These are phyloP conservation scores for Fusarium odoratissimum DNA, from an alignment of 2,329 filamentous ascomycete genomes.

Conservation along the genomic window DNA sequence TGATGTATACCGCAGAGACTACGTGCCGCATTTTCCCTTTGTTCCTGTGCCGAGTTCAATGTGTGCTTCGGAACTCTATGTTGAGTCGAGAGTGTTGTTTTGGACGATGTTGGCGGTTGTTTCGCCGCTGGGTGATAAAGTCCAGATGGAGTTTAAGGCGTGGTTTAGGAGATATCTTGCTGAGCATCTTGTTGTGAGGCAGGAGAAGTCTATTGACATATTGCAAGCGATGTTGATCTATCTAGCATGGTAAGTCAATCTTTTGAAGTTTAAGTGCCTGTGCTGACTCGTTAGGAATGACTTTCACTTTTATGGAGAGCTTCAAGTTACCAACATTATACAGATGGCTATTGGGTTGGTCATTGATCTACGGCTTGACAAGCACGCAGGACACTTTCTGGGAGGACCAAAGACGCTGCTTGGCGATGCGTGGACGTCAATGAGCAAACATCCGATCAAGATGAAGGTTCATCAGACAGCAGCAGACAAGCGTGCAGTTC, in stretches of 20 bases:
- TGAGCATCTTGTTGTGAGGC: slow-evolving; percentile 51
- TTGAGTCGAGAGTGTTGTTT: slow-evolving; percentile 51
- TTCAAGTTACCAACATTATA: slow-evolving; percentile 52
- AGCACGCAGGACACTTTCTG: slow-evolving; percentile 37
- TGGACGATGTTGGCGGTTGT: slow-evolving; percentile 52
- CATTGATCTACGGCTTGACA: slow-evolving; percentile 53
- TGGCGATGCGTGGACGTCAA: slow-evolving; percentile 47
- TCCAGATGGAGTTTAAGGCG: slow-evolving; percentile 48
- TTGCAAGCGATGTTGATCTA: slow-evolving; percentile 55
- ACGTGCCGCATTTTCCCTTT: slow-evolving; percentile 54
- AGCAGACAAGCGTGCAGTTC: slow-evolving; percentile 54
- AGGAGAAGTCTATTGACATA: slow-evolving; percentile 51
- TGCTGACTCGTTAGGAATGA: slow-evolving; percentile 49
- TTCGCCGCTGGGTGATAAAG: slow-evolving; percentile 46
- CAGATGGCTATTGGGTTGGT: slow-evolving; percentile 55
- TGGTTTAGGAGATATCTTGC: slow-evolving; percentile 55
- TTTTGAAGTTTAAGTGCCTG: rapidly evolving
- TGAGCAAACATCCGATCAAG: slow-evolving; percentile 30
- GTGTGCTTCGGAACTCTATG: slow-evolving; percentile 48
- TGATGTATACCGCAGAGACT: slow-evolving; percentile 49
- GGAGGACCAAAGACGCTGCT: slow-evolving; percentile 47
- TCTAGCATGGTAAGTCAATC: slow-evolving; percentile 50
- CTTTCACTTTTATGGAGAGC: slow-evolving; percentile 53
- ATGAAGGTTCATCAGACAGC: slow-evolving; percentile 43
- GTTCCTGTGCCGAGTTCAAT: slow-evolving; percentile 46